Evolutionary conservation across 2,329 filamentous ascomycete species (phyloP), one percentile per base, ranked within the genome.

Genomic region (Colletotrichum musae): DNA sequence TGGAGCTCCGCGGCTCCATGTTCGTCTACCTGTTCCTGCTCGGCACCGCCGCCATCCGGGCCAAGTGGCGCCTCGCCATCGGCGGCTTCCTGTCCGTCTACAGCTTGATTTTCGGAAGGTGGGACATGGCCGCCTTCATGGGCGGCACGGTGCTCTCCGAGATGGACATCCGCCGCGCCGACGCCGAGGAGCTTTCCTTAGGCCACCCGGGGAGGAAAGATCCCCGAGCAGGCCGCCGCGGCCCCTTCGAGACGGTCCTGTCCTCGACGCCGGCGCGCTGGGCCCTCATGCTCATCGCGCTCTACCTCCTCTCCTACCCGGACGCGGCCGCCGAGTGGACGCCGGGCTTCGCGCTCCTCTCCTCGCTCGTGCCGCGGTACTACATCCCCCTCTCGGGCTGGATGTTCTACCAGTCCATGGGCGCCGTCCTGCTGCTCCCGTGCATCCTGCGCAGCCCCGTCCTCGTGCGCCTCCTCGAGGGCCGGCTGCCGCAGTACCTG

Each of bases 1-100:
- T 82, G 77, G 81, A 83, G 56, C 74, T 83, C 4, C 79, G 81
- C 3, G 80, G 81, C 1, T 82, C 80, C 1, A 81, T 83, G 77
- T 70, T 81, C 36, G 64, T 83, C 41, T 83, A 82, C 74, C 68
- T 82, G 13, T 81, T 82, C 71, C 75, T 83, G 3, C 74, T 83
- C 0, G 81, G 76, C 0, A 82, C 81, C 0, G 78, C 80, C 2
- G 77, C 76, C 0, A 68, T 83, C n/a, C 78, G 77, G 56, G 74
- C 78, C 0, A 77, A 72, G 26, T 81, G 78, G 78, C 74, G 81
- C 2, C 71, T 78, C 0, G 72, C 72, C 24, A 68, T 80, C 12
- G 80, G 74, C 0, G 74, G 69, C 0, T 70, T 75, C 5, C 70
- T 82, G 3, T 76, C 79, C 1, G 74, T 73, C 0, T 82, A 82